Base-by-base conservation (phyloP, 805 yeast species). In the Starmerella stigmatis region DNA sequence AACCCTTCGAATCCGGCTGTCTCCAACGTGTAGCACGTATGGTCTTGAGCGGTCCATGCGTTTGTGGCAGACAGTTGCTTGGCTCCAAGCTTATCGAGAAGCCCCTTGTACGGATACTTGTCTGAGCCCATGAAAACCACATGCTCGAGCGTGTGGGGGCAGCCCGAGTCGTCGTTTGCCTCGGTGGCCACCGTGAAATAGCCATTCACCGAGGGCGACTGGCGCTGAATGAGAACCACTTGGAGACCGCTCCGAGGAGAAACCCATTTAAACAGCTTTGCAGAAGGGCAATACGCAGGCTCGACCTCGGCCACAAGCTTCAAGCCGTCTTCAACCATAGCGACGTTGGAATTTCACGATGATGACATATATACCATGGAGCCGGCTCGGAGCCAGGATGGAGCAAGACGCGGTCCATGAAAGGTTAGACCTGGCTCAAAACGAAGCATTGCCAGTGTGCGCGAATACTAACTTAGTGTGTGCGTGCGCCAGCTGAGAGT, bases 1-100 rank as follows among this genome's bases (percentile, higher is more conserved):
- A 92, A 92, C 1, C 96, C 97, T 46, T 84, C 85, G 95, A 96
- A 88, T 9, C 97, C 97, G 1, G 97, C 97, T 30, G 94, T 78
- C 8, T 81, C 74, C 45, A 92, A 68, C 2, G 96, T 86, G 57
- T 92, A 92, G 2, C 86, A 96, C 0, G 98, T 92, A 60, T 85
- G 94, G 64, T 92, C 97, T 4, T 92, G 85, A 0, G 81, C 86
- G 0, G 98, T 92, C 96, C 96, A 88, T 0, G 98, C 98, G 59
- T 92, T 92, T 0, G 97, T 92, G 5, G 77, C 71, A 2, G 95
- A 81, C 63, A 80, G 82, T 50, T 86, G 79, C 46, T 83, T 65
- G 58, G 86, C 85, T 5, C 96, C 94, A 42, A 88, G 71, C 10
- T 79, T 79, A 59, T 92, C 98, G 39, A 92, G 67, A 40, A 88